A percentile compares a stretch with the other conserved stretches of the same genome.
These are phyloP conservation scores for Tylopilus sp. DNA, from an alignment of 1,284 basidiomycete genomes.

Conservation along the genomic window DNA sequence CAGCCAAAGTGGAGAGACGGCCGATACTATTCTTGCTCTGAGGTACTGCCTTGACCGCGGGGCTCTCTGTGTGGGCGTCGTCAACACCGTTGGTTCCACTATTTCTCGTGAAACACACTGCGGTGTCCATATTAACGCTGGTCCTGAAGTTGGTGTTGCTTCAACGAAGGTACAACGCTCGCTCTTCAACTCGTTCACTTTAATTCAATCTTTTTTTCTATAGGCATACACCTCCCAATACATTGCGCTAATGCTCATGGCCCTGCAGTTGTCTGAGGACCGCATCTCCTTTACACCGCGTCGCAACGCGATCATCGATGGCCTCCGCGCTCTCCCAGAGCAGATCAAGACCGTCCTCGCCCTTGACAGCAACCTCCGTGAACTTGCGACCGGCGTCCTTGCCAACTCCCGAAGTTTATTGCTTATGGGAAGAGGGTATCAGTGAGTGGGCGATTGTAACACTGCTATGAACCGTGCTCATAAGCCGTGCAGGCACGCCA, in stretches of 20 bases:
- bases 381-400: conserved; percentile 77
- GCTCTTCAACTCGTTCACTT: not conserved
- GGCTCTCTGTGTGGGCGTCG: conserved; percentile 93
- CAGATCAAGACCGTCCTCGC: conserved; percentile 90
- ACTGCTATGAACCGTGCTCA: not conserved
- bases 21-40: conserved; percentile 95
- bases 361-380: conserved; percentile 76
- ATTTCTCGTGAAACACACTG: conserved; percentile 98
- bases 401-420: conserved; percentile 85
- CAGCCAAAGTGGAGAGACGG: conserved; percentile 98
- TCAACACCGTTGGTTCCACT: conserved; percentile 98
- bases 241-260: conserved; percentile 98
- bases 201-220: conserved; percentile 1
- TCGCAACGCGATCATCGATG: conserved; percentile 92
- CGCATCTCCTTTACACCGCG: conserved; percentile 90
- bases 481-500: conserved; percentile 62
- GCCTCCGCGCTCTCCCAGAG: conserved; percentile 83
- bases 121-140: conserved; percentile 99
- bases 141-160: conserved; percentile 98
- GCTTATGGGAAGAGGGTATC: conserved; percentile 98
- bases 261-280: conserved; percentile 95
- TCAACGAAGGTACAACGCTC: conserved; percentile 82
- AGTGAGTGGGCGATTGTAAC: conserved; percentile 47
- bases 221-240: conserved; percentile 99
- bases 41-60: conserved; percentile 97